These are phyloP conservation scores for Rhodotorula mucilaginosa DNA, from an alignment of 1,284 basidiomycete genomes.

Conservation along the genomic window DNA sequence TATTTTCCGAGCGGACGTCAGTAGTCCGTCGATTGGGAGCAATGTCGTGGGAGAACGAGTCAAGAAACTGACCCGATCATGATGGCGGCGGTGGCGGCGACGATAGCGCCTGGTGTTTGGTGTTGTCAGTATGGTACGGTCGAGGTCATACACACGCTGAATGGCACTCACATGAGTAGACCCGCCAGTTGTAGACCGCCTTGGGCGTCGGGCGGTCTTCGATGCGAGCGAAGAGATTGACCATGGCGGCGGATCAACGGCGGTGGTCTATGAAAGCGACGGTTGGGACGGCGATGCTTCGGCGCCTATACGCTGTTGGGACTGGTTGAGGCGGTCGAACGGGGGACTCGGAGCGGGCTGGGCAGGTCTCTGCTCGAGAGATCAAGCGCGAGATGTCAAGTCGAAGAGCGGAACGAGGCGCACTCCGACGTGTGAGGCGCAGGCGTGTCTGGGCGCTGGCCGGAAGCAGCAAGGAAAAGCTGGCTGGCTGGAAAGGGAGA, in stretches of 20 bases:
- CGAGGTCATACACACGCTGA: neutral
- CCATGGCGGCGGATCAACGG: constrained; percentile 6
- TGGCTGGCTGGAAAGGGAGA: neutral
- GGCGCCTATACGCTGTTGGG: too few relatives aligned
- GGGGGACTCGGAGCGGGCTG: too few relatives aligned
- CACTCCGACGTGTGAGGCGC: too few relatives aligned
- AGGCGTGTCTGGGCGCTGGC: too few relatives aligned
- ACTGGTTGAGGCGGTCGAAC: neutral
- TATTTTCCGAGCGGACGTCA: neutral
- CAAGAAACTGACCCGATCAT: constrained; percentile 53
- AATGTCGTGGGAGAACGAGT: constrained; percentile 43
- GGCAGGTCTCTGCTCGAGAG: too few relatives aligned
- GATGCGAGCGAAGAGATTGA: constrained; percentile 26
- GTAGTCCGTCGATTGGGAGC: neutral
- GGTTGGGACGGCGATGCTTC: neutral
- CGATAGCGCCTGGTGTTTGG: constrained; percentile 11
- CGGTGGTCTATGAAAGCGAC: neutral
- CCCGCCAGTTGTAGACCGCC: constrained; percentile 54
- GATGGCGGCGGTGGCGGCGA: constrained; percentile 33
- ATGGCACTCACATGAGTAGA: neutral
- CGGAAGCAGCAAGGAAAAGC: too few relatives aligned
- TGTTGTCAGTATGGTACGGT: neutral
- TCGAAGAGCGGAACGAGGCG: too few relatives aligned
- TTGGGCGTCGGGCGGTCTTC: constrained; percentile 55
- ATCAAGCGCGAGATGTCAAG: too few relatives aligned